Percentiles rank a stretch among this genome's conserved stretches.
phyloP scores from a whole-genome alignment of 352 stramenopile genomes.

The Phytophthora ohioensis region DNA sequence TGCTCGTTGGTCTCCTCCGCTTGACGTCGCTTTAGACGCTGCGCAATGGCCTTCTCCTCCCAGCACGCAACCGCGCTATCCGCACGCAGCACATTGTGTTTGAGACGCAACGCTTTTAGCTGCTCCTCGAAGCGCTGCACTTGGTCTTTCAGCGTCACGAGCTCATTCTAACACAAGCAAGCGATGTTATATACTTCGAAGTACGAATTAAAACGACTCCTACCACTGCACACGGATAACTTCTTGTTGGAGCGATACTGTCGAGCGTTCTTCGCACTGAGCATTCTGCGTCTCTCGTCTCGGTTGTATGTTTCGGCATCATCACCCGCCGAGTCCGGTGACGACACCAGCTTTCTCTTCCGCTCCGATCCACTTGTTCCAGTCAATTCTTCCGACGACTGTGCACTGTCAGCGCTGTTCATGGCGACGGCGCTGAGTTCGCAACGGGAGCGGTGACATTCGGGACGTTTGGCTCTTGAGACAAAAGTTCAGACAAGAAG shows the following conservation, averaged over 20 bases:
- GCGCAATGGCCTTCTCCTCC: constrained; percentile 38
- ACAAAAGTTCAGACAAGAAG: constrained; percentile 63
- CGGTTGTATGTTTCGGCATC: constrained; percentile 19
- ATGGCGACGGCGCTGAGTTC: constrained; percentile 2
- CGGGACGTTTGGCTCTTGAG: constrained; percentile 45
- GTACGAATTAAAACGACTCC: background rate
- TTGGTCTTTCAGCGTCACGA: constrained; percentile 31
- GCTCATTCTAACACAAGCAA: constrained; percentile 28
- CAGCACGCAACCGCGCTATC: constrained; percentile 35
- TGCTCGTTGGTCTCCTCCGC: constrained; percentile 34
- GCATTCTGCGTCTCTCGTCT: constrained; percentile 40
- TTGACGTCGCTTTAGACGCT: constrained; percentile 32
- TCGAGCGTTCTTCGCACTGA: constrained; percentile 50
- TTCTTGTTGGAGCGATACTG: constrained; percentile 58
- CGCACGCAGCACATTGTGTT: constrained; percentile 22
- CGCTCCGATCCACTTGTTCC: background rate
- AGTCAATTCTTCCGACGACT: background rate
- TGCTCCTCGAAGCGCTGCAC: constrained; percentile 32
- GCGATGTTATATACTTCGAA: background rate
- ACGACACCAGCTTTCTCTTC: constrained; percentile 9
- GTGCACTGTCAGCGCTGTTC: background rate
- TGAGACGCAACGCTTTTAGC: constrained; percentile 29
- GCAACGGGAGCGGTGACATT: background rate
- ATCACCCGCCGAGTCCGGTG: background rate
- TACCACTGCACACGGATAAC: constrained; percentile 4